A percentile compares a stretch with the other conserved stretches of the same genome.
These are phyloP conservation scores for Artemisia tridentata DNA, from an alignment of 129 eudicot genomes.

Conservation along the genomic window DNA sequence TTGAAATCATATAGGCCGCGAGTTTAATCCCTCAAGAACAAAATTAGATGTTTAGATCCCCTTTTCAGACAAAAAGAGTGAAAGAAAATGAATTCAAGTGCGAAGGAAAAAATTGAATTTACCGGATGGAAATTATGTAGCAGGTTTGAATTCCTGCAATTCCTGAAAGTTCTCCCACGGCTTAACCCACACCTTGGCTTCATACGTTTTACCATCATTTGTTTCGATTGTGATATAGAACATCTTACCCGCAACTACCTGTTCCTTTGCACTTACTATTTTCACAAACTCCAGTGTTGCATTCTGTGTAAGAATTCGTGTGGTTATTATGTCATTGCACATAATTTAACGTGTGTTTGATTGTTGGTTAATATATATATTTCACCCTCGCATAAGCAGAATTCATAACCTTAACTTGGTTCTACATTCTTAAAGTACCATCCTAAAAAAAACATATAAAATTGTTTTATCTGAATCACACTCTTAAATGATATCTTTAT, in stretches of 20 bases:
- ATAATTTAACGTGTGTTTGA: neutral
- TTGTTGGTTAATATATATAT: neutral
- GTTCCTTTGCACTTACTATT: conserved; percentile 57
- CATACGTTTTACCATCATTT: conserved; percentile 59
- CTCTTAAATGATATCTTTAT: neutral
- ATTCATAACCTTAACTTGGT: no score
- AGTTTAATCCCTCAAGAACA: neutral
- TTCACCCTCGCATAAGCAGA: no score
- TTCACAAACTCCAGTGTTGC: conserved; percentile 56
- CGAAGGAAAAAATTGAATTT: neutral
- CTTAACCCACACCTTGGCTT: conserved; percentile 81
- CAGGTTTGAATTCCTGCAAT: conserved; percentile 60
- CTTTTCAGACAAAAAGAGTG: no score
- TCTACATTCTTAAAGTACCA: no score
- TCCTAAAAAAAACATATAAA: no score
- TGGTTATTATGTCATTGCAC: neutral
- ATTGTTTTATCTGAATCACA: neutral
- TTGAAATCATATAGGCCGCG: neutral
- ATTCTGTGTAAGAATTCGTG: conserved; percentile 43
- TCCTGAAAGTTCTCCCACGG: conserved; percentile 75
- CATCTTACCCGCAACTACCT: conserved; percentile 59
- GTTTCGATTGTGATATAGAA: conserved; percentile 66
- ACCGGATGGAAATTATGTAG: conserved; percentile 20
- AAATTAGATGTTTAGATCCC: neutral
- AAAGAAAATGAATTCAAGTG: no score